These are phyloP conservation scores for Tolypocladium endophyticum DNA, from an alignment of 2,329 filamentous ascomycete species.

Conservation along the genomic window DNA sequence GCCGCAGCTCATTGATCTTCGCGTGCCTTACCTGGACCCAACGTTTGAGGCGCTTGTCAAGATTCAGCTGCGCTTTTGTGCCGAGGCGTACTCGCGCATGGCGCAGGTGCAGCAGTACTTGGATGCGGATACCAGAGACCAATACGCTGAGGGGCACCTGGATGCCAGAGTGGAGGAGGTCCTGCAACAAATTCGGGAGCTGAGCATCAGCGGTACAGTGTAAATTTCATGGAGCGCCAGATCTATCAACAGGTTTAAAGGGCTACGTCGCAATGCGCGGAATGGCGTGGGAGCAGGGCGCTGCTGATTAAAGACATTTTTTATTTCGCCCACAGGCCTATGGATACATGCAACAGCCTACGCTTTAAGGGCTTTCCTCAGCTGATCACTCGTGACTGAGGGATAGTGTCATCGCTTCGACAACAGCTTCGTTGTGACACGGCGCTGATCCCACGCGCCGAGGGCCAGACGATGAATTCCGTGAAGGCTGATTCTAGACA, in stretches of 20 bases:
- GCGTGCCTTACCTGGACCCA: conserved; percentile 93
- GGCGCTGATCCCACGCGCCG: neutral
- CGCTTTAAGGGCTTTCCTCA: neutral
- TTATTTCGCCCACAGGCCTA: neutral
- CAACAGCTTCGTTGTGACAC: neutral
- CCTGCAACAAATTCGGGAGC: conserved; percentile 87
- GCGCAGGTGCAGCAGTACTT: conserved; percentile 98
- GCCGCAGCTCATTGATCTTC: conserved; percentile 90
- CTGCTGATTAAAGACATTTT: neutral
- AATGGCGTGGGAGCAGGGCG: neutral
- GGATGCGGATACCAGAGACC: conserved; percentile 87
- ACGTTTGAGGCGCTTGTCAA: conserved; percentile 97
- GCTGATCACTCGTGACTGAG: neutral
- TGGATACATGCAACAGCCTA: neutral
- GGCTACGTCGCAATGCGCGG: neutral
- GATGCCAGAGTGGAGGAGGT: conserved; percentile 92
- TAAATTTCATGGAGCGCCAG: conserved; percentile 18
- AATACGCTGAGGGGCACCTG: conserved; percentile 88
- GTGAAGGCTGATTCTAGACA: neutral
- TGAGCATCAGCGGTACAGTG: conserved; percentile 77
- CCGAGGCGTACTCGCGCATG: conserved; percentile 95
- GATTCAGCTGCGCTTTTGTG: conserved; percentile 95
- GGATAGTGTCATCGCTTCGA: neutral
- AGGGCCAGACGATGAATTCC: neutral
- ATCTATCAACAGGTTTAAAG: neutral